Percentiles rank a stretch among this genome's conserved stretches.
phyloP scores from a whole-genome alignment of 352 stramenopile species.

The Globisporangium lucens region DNA sequence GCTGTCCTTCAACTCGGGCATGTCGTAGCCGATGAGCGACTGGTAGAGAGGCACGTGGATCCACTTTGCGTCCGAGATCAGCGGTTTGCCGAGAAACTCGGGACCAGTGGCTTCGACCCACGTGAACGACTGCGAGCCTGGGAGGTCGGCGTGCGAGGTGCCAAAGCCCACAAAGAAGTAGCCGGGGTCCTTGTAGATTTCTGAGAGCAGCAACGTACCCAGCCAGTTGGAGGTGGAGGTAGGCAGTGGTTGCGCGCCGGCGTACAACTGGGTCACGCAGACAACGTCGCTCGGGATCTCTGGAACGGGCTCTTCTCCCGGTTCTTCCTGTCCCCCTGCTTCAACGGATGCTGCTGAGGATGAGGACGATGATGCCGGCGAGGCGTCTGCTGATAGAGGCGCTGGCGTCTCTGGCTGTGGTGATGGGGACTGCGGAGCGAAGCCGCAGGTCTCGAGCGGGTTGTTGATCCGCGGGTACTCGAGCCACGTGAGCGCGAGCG shows the following conservation, averaged over 20 bases:
- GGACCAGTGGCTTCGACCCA: constrained; percentile 9
- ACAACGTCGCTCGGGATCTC: constrained; percentile 5
- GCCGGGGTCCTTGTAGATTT: not conserved
- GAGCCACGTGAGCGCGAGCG: constrained; percentile 6
- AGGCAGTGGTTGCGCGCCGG: not conserved
- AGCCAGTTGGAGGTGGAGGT: not conserved
- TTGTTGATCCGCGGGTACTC: not conserved
- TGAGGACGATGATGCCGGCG: not conserved
- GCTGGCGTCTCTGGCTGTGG: not conserved
- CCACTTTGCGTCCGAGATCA: not conserved
- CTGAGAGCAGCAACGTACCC: not conserved
- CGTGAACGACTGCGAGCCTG: constrained; percentile 5
- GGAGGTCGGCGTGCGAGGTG: constrained; percentile 2
- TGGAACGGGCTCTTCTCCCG: not conserved
- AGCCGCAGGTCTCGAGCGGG: constrained; percentile 1
- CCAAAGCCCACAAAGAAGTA: constrained; percentile 10
- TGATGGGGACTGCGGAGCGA: not conserved
- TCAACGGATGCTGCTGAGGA: not conserved
- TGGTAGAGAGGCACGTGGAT: not conserved
- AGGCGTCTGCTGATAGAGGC: not conserved
- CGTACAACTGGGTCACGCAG: not conserved
- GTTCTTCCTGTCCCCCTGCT: not conserved
- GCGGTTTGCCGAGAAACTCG: constrained; percentile 10
- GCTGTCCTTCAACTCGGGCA: not conserved
- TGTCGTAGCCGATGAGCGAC: not conserved